Percentiles rank a stretch among this genome's conserved stretches.
Conservation (phyloP, 495 filamentous ascomycete genomes). For the Penicillium fimorum region DNA sequence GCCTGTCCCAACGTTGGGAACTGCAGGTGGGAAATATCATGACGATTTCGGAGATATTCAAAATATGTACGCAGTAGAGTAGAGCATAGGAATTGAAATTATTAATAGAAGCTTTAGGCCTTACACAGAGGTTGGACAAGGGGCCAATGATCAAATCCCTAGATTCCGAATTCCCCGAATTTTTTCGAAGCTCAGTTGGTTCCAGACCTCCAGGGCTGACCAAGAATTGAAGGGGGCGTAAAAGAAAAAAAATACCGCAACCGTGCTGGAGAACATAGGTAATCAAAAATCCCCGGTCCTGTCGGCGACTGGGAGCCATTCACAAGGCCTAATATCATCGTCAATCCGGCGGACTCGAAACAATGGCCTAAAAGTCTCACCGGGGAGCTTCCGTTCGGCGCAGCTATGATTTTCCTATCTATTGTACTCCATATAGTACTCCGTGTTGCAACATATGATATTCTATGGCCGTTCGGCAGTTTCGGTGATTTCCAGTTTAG, state of each 20-base stretch:
- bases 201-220: too few relatives aligned
- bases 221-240: neutral
- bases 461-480: constrained; percentile 12
- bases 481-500: constrained; percentile 20
- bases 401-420: constrained; percentile 6
- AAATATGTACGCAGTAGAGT: constrained; percentile 4
- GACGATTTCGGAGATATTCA: neutral
- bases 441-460: neutral
- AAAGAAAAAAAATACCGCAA: constrained; percentile 18
- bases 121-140: constrained; percentile 8
- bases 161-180: constrained; percentile 6
- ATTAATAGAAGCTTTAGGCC: constrained; percentile 9
- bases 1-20: constrained; percentile 13
- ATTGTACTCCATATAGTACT: neutral
- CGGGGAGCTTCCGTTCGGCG: constrained; percentile 9
- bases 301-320: constrained; percentile 28
- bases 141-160: constrained; percentile 12
- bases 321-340: constrained; percentile 17
- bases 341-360: constrained; percentile 23
- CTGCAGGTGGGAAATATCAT: constrained; percentile 1
- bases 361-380: constrained; percentile 6
- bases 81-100: constrained; percentile 3
- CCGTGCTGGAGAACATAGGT: constrained; percentile 6
- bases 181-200: neutral
- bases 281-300: neutral